phyloP scores from a whole-genome alignment of 305 asterid genomes.

The Fraxinus paxiana region DNA sequence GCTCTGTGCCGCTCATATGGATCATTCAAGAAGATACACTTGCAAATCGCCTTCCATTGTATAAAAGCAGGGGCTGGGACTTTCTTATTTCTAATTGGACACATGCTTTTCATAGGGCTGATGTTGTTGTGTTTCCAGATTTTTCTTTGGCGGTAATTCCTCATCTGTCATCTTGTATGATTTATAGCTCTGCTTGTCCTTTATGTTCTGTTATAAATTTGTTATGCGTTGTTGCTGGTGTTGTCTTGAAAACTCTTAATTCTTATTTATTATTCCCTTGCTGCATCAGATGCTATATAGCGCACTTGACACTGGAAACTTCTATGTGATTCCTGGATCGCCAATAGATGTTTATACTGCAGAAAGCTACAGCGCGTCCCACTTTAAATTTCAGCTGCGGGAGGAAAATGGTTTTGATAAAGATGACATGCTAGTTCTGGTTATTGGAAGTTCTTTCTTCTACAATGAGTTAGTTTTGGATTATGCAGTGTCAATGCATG shows the following conservation, averaged over 20 bases:
- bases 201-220: neutral
- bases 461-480: slow-evolving; percentile 77
- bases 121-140: slow-evolving; percentile 82
- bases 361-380: slow-evolving; percentile 70
- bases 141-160: slow-evolving; percentile 72
- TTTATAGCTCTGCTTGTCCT: neutral
- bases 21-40: slow-evolving; percentile 87
- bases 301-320: slow-evolving; percentile 95
- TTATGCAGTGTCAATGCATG: slow-evolving; percentile 70
- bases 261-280: slow-evolving; percentile 36
- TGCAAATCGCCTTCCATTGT: slow-evolving; percentile 64
- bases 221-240: neutral
- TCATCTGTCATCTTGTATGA: slow-evolving; percentile 21
- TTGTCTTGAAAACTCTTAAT: slow-evolving; percentile 20
- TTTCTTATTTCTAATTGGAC: slow-evolving; percentile 76
- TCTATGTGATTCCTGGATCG: slow-evolving; percentile 92
- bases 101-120: slow-evolving; percentile 67
- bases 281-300: slow-evolving; percentile 87
- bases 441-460: slow-evolving; percentile 85
- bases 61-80: slow-evolving; percentile 61
- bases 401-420: slow-evolving; percentile 62
- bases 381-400: slow-evolving; percentile 70
- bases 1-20: slow-evolving; percentile 96
- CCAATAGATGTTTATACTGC: slow-evolving; percentile 95
- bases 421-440: slow-evolving; percentile 70